Evolutionary conservation across 2,329 filamentous ascomycete genomes (phyloP).

Genomic region (Helotiales sp.): DNA sequence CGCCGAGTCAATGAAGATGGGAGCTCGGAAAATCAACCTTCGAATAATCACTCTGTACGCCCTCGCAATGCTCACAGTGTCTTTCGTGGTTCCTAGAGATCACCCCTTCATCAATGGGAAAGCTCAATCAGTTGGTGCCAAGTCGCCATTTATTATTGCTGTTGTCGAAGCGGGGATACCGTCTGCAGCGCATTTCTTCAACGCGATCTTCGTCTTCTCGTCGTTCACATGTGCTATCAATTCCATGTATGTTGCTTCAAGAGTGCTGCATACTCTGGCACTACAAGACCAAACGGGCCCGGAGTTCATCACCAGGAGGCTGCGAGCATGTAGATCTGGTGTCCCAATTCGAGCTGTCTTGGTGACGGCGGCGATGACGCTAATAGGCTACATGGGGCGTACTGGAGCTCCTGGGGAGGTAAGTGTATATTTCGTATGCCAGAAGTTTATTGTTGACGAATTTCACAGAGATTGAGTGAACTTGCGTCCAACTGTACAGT

Average conservation of each 20-base stretch:
- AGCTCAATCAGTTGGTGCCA: slow-evolving; percentile 44
- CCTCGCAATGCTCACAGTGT: slow-evolving; percentile 37
- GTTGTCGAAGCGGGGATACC: slow-evolving; percentile 47
- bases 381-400: slow-evolving; percentile 48
- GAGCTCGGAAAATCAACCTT: slow-evolving; percentile 47
- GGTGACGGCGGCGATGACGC: slow-evolving; percentile 47
- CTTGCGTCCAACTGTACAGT: slow-evolving; percentile 47
- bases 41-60: slow-evolving; percentile 44
- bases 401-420: slow-evolving; percentile 46
- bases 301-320: slow-evolving; percentile 48
- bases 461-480: slow-evolving; percentile 45
- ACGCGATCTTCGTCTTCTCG: slow-evolving; percentile 47
- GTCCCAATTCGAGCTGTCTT: slow-evolving; percentile 48
- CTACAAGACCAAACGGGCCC: slow-evolving; percentile 47
- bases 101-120: slow-evolving; percentile 49
- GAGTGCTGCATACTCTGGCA: slow-evolving; percentile 47
- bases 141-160: slow-evolving; percentile 48
- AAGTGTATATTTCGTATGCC: slow-evolving; percentile 22
- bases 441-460: slow-evolving; percentile 16
- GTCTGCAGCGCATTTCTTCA: slow-evolving; percentile 46
- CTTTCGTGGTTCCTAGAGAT: slow-evolving; percentile 46
- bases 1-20: slow-evolving; percentile 50
- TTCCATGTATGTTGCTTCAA: slow-evolving; percentile 46
- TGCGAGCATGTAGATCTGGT: slow-evolving; percentile 46
- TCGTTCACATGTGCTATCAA: slow-evolving; percentile 48